Percentiles rank a stretch among this genome's conserved stretches.
These are phyloP conservation scores for Leccinum subrobustum DNA, from an alignment of 1,284 basidiomycete genomes.

Conservation along the genomic window DNA sequence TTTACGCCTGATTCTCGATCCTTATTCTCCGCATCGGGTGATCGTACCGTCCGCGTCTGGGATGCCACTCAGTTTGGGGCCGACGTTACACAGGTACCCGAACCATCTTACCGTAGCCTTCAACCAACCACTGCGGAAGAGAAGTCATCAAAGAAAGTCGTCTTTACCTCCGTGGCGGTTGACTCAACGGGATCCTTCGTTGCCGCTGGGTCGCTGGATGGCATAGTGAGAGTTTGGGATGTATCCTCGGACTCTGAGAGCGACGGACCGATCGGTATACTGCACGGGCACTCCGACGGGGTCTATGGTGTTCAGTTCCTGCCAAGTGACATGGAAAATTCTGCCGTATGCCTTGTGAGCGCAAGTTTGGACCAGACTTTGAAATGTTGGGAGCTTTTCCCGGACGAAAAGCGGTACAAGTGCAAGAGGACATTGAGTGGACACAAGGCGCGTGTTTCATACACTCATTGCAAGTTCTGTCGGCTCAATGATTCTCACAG, in stretches of 20 bases:
- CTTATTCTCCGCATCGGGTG: constrained; percentile 35
- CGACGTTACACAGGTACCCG: constrained; percentile 18
- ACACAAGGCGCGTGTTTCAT: constrained; percentile 22
- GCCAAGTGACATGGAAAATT: constrained; percentile 4
- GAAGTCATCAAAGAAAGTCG: constrained; percentile 21
- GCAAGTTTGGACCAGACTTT: constrained; percentile 32
- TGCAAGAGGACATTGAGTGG: constrained; percentile 33
- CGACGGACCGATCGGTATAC: constrained; percentile 21
- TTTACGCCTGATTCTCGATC: constrained; percentile 33
- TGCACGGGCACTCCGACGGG: constrained; percentile 30
- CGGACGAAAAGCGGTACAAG: constrained; percentile 23
- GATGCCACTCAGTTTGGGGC: constrained; percentile 28
- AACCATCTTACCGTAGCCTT: constrained; percentile 26
- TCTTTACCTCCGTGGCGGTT: constrained; percentile 33
- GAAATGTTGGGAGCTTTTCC: constrained; percentile 31
- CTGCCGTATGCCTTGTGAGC: constrained; percentile 27
- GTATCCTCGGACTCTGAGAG: constrained; percentile 18
- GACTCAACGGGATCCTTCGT: constrained; percentile 28
- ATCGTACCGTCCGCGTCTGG: constrained; percentile 32
- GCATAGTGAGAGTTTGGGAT: constrained; percentile 31
- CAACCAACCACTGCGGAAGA: constrained; percentile 15
- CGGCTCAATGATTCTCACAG: constrained; percentile 14
- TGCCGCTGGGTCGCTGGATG: constrained; percentile 35
- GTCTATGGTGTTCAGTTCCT: constrained; percentile 35
- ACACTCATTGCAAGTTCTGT: background rate